Conservation (phyloP, 2,329 filamentous ascomycete species). For the Bipolaris victoriae region DNA sequence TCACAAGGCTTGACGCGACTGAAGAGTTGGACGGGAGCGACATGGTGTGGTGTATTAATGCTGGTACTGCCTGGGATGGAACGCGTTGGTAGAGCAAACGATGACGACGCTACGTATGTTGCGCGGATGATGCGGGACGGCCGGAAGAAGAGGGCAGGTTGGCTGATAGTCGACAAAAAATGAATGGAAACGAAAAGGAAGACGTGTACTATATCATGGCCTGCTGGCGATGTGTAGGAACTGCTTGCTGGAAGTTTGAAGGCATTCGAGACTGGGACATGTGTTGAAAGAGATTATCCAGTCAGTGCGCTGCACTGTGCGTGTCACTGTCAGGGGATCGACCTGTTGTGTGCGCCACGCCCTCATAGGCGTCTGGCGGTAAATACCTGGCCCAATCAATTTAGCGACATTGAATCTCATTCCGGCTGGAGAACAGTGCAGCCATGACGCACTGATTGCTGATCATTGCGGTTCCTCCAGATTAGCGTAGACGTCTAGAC, state of each 20-base stretch:
- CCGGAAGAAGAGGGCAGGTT: neutral
- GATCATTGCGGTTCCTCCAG: slow-evolving; percentile 11
- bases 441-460: slow-evolving; percentile 18
- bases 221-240: slow-evolving; percentile 6
- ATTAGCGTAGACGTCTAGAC: slow-evolving; percentile 14
- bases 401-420: slow-evolving; percentile 17
- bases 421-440: slow-evolving; percentile 13
- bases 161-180: neutral
- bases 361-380: slow-evolving; percentile 11
- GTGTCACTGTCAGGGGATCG: slow-evolving; percentile 19
- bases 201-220: slow-evolving; percentile 12
- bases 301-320: slow-evolving; percentile 15
- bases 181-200: neutral
- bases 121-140: neutral
- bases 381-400: neutral
- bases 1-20: slow-evolving; percentile 18
- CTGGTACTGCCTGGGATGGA: slow-evolving; percentile 5
- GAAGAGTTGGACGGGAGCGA: slow-evolving; percentile 16
- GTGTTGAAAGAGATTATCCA: slow-evolving; percentile 10
- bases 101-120: slow-evolving; percentile 4
- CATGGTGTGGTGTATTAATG: slow-evolving; percentile 11
- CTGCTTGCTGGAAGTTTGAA: slow-evolving; percentile 2
- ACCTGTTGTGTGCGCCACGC: slow-evolving; percentile 13
- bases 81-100: slow-evolving; percentile 11
- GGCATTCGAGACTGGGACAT: slow-evolving; percentile 12